phyloP scores from a whole-genome alignment of 345 rosid species.

The Eutrema yunnanense region DNA sequence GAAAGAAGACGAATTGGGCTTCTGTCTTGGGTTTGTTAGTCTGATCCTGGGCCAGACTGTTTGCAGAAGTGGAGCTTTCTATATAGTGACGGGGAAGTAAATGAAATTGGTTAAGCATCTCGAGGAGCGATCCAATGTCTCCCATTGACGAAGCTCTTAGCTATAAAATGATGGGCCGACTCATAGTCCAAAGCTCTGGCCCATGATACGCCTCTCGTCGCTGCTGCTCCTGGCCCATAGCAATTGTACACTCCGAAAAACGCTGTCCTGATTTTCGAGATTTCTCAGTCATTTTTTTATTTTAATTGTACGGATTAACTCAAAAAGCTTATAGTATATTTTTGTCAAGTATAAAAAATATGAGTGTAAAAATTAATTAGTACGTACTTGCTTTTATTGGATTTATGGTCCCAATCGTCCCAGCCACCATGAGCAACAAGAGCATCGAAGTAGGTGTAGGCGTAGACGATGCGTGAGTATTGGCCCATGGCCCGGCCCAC shows the following conservation, averaged over 20 bases:
- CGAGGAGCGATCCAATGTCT: constrained; percentile 83
- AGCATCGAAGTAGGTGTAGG: constrained; percentile 79
- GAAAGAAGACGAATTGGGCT: too few species aligned
- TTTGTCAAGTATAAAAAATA: neutral
- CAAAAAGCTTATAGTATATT: neutral
- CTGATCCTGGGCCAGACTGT: too few species aligned
- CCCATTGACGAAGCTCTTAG: constrained; percentile 89
- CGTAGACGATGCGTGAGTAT: constrained; percentile 86
- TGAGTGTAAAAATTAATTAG: neutral
- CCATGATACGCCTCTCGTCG: constrained; percentile 77
- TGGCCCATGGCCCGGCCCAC: constrained; percentile 99
- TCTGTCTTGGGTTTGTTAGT: too few species aligned
- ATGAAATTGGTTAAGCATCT: constrained; percentile 42
- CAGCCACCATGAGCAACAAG: constrained; percentile 93
- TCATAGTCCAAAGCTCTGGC: constrained; percentile 78
- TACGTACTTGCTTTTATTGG: constrained; percentile 84
- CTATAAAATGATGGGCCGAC: constrained; percentile 72
- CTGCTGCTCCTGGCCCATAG: constrained; percentile 81
- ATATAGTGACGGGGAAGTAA: neutral
- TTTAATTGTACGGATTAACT: neutral
- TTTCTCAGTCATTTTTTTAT: neutral
- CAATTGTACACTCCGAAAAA: constrained; percentile 91
- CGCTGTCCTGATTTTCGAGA: constrained; percentile 47
- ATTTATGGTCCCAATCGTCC: constrained; percentile 94
- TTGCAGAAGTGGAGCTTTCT: too few species aligned